A percentile compares a stretch with the other conserved stretches of the same genome.
These are phyloP conservation scores for Botryosphaeria dothidea DNA, from an alignment of 2,329 filamentous ascomycete genomes.

Conservation along the genomic window DNA sequence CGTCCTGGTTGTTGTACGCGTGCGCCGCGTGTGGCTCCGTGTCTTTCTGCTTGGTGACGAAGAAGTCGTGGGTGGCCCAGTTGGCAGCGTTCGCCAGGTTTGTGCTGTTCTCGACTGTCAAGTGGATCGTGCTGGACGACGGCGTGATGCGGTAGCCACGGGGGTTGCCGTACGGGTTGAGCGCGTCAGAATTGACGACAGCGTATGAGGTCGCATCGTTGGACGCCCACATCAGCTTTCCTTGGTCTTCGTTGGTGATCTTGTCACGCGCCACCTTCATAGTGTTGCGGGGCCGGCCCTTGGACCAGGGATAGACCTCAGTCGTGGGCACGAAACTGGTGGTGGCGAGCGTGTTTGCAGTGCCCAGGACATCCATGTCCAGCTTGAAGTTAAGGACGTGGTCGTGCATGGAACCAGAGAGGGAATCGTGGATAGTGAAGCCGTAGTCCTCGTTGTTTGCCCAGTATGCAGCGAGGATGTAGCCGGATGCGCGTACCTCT, in stretches of 20 bases:
- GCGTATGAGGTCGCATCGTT: conserved; percentile 52
- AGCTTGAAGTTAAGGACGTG: conserved; percentile 46
- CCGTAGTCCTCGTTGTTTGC: conserved; percentile 36
- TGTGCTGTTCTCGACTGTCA: conserved; percentile 53
- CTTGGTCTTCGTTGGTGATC: conserved; percentile 38
- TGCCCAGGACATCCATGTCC: conserved; percentile 41
- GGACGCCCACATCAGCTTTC: conserved; percentile 47
- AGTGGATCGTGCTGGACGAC: conserved; percentile 30
- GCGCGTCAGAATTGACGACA: conserved; percentile 53
- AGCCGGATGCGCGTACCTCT: conserved; percentile 31
- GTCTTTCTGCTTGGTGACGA: conserved; percentile 54
- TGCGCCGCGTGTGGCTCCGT: conserved; percentile 52
- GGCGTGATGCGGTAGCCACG: conserved; percentile 52
- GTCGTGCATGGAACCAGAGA: conserved; percentile 39
- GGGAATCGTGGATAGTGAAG: conserved; percentile 39
- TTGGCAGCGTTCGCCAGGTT: conserved; percentile 48
- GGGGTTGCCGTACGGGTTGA: conserved; percentile 53
- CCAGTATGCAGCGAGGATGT: conserved; percentile 30
- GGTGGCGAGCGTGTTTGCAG: conserved; percentile 37
- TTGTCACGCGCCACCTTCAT: conserved; percentile 52
- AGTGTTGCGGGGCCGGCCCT: conserved; percentile 49
- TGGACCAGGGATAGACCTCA: conserved; percentile 52
- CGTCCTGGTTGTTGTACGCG: conserved; percentile 48
- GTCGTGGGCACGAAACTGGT: conserved; percentile 32
- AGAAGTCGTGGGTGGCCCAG: conserved; percentile 56